Conservation (phyloP, 345 rosid species). For the Eucalyptus fibrosa region DNA sequence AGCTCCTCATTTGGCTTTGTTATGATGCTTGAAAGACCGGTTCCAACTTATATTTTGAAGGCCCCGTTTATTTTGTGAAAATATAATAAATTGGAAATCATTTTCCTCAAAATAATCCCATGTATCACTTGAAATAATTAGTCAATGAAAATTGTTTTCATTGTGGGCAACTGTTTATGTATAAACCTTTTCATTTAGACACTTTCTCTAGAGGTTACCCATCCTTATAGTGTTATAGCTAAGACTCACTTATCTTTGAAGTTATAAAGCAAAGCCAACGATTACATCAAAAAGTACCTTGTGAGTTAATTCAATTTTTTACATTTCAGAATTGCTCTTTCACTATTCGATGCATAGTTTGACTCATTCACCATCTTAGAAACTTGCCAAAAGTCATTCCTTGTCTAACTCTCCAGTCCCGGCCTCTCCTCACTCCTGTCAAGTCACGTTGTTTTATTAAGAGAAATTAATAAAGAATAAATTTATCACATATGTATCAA, state of each 20-base stretch:
- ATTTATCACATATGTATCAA: accelerated
- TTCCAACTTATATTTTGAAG: background rate
- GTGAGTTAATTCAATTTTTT: too few species aligned
- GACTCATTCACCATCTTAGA: too few species aligned
- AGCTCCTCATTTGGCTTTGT: background rate
- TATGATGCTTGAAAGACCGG: background rate
- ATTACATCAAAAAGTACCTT: accelerated
- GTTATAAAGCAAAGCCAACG: accelerated
- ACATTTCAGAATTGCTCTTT: too few species aligned
- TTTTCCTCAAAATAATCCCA: background rate
- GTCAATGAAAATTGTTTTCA: background rate
- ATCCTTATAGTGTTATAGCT: too few species aligned
- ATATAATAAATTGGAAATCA: background rate
- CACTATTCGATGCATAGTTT: too few species aligned
- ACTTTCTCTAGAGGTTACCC: too few species aligned
- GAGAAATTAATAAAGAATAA: accelerated
- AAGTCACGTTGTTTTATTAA: too few species aligned
- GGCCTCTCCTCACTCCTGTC: accelerated
- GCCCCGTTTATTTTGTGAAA: background rate
- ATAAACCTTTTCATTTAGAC: background rate
- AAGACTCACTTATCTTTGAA: too few species aligned
- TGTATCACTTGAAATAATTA: background rate
- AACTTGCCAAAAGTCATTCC: too few species aligned
- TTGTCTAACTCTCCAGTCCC: accelerated
- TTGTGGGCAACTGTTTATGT: background rate